Percentiles rank a stretch among this genome's conserved stretches.
Conservation (phyloP, 306 rosid species). For the Amphicarpaea edgeworthii region DNA sequence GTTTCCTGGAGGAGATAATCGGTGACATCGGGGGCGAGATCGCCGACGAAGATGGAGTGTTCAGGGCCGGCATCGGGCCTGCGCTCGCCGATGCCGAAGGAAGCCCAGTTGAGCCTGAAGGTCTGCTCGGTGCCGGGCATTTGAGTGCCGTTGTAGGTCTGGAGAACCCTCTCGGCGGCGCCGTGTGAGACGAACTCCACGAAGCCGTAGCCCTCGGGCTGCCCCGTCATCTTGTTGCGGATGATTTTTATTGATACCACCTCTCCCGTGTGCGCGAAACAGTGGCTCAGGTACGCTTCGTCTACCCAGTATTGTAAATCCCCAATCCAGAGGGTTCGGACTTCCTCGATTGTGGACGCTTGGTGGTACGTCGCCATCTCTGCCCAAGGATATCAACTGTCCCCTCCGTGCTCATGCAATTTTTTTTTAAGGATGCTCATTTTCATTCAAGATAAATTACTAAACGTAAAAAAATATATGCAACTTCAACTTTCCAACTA, state of each 20-base stretch:
- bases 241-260: conserved; percentile 80
- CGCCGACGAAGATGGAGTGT: conserved; percentile 91
- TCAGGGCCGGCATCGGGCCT: conserved; percentile 87
- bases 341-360: conserved; percentile 59
- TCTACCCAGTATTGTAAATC: conserved; percentile 95
- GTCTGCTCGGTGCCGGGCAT: conserved; percentile 93
- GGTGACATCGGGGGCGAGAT: conserved; percentile 93
- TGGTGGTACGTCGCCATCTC: conserved; percentile 39
- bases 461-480: too few relatives aligned
- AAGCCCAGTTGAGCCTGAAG: conserved; percentile 91
- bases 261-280: conserved; percentile 89
- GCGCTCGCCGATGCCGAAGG: conserved; percentile 89
- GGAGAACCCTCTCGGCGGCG: conserved; percentile 82
- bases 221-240: conserved; percentile 87
- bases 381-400: too few relatives aligned
- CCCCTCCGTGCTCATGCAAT: too few relatives aligned
- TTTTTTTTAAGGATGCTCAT: too few relatives aligned
- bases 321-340: conserved; percentile 93
- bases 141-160: conserved; percentile 74
- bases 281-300: conserved; percentile 73
- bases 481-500: too few relatives aligned
- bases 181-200: conserved; percentile 89
- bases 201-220: conserved; percentile 92
- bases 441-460: too few relatives aligned
- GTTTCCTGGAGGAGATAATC: conserved; percentile 87